Base-by-base conservation (phyloP, 1,284 basidiomycete genomes). In the Sanguinoderma infundibulare region DNA sequence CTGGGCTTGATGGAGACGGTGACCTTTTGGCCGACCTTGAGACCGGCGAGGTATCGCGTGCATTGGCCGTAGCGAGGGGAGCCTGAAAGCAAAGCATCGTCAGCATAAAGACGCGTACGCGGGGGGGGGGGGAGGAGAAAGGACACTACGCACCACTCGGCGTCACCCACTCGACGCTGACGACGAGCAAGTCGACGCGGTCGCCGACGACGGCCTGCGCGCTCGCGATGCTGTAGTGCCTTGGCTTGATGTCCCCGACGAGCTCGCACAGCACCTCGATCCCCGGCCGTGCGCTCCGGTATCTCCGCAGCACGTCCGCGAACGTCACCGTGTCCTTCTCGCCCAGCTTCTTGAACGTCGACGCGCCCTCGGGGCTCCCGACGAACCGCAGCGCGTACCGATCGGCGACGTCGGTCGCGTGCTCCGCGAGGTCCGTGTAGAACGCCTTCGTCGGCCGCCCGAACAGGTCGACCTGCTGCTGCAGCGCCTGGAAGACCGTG, bases 1-100 rank as follows among this genome's bases (percentile, higher is more conserved):
- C 95, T 97, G 24, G 98, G 98, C 79, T 98, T 98, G 79, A 99
- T 92, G 20, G 96, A 98, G 17, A 98, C 97, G 1, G 96, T 98
- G 35, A 99, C 95, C 78, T 96, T 91, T 76, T 94, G 92, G 35
- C 98, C 98, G 28, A 91, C 77, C 72, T 86, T 86, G 57, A 99
- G 85, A 42, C 84, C 87, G 28, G 91, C 89, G 42, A 99, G 89
- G 78, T 99, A 99, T 67, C 96, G 87, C 3, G 98, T 99, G 77
- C 97, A 99, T 79, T 99, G 97, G 39, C 97, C 97, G 77, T 87
- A 98, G 65, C 94, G 88, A 30, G 82, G 83, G 49, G 86, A 81
- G 58, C 94, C 94, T 95, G 67, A 3, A 55, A 42, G 6, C 12
- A 15, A 40, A 60, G 59, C 7, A 61, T 26, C 34, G 26, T 20